phyloP scores from a whole-genome alignment of 495 filamentous ascomycete genomes.

The Tuber umbilicatum region DNA sequence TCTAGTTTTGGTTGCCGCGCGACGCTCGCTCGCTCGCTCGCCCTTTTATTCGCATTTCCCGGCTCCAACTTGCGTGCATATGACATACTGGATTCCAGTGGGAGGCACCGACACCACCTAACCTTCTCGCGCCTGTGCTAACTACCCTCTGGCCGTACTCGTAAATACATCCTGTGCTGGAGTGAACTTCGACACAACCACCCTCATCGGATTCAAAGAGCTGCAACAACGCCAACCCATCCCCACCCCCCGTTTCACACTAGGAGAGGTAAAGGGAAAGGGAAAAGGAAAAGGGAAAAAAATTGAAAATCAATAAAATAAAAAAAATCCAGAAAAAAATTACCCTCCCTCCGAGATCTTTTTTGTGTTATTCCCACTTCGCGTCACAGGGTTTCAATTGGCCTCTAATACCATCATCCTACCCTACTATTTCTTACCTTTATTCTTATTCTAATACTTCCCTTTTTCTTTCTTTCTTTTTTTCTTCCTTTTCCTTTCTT shows the following conservation, averaged over 20 bases:
- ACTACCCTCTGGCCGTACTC: not conserved
- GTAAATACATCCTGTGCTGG: constrained; percentile 3
- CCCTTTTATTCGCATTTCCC: not conserved
- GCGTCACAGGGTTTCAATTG: not conserved
- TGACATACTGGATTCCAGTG: not conserved
- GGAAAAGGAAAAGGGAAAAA: not conserved
- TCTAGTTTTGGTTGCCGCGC: not conserved
- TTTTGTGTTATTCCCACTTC: constrained; percentile 1
- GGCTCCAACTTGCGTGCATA: not conserved
- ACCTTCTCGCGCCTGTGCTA: not conserved
- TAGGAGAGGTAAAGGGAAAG: not conserved
- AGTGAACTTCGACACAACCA: not conserved
- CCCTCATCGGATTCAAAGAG: not conserved
- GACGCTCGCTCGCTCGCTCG: not conserved
- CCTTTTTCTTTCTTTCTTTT: constrained; percentile 9
- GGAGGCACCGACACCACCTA: not conserved
- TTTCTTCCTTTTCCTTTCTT: constrained; percentile 11
- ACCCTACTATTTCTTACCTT: constrained; percentile 3
- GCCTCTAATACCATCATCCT: constrained; percentile 3
- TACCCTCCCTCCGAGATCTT: not conserved
- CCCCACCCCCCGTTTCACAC: not conserved
- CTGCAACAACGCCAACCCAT: constrained; percentile 1
- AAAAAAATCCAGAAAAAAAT: not conserved
- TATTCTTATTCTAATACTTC: constrained; percentile 6
- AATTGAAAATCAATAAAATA: not conserved